Conservation (phyloP, 2,329 filamentous ascomycete genomes). For the Sphaerulina populicola region DNA sequence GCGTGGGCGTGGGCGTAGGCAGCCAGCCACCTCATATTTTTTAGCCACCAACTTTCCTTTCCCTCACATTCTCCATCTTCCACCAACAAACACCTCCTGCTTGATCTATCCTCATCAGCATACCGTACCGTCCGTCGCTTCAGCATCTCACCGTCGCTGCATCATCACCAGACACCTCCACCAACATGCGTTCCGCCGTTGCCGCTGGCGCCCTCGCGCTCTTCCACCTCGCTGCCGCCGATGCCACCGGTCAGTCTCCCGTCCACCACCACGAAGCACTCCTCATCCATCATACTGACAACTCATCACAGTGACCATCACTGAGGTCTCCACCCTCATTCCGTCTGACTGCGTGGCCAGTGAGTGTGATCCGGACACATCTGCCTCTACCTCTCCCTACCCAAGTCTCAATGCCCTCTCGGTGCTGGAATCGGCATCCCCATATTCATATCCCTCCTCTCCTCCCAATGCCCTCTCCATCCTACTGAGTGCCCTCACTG, state of each 20-base stretch:
- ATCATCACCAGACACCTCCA: constrained; percentile 16
- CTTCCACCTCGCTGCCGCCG: constrained; percentile 20
- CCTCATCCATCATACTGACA: background rate
- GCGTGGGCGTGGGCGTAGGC: too few relatives aligned
- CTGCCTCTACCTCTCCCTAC: constrained; percentile 8
- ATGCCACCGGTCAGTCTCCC: constrained; percentile 22
- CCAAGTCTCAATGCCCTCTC: constrained; percentile 17
- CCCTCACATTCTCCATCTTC: background rate
- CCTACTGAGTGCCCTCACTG: constrained; percentile 15
- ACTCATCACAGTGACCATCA: constrained; percentile 13
- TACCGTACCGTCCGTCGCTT: background rate
- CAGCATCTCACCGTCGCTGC: constrained; percentile 11
- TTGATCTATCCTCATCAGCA: background rate
- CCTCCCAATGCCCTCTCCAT: constrained; percentile 18
- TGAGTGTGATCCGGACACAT: constrained; percentile 17
- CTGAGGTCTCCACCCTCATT: constrained; percentile 8
- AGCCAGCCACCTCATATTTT: background rate
- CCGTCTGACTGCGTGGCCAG: constrained; percentile 17
- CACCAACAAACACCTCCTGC: background rate
- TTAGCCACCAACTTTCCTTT: background rate
- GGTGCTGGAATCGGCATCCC: constrained; percentile 16
- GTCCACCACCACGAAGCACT: background rate
- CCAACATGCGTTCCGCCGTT: constrained; percentile 26
- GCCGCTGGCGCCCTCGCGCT: constrained; percentile 22
- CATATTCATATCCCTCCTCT: constrained; percentile 9